Percentiles rank a stretch among this genome's conserved stretches.
Conservation (phyloP, 176 grass and related monocot genomes). For the Aegilops longissima region DNA sequence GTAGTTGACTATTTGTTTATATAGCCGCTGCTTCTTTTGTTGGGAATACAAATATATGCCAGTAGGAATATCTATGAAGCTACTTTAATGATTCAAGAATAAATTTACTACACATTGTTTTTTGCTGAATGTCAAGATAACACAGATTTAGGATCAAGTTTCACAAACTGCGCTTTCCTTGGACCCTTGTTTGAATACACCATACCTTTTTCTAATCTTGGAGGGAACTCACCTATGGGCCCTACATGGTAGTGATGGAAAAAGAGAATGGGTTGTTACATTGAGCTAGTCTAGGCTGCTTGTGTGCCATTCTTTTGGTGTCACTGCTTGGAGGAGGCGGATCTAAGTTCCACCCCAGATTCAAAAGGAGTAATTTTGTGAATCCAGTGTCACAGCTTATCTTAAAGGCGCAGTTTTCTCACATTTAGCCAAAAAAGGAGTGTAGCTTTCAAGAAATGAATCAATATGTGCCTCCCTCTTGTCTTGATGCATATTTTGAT, state of each 20-base stretch:
- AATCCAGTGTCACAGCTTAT: neutral
- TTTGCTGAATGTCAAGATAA: neutral
- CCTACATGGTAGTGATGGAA: neutral
- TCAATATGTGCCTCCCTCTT: neutral
- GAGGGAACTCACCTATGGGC: neutral
- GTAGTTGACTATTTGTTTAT: slow-evolving; percentile 7
- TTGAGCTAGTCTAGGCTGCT: neutral
- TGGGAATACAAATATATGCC: neutral
- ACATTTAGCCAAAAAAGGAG: neutral
- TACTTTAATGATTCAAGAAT: neutral
- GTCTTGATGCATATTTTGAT: neutral
- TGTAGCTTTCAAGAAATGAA: neutral
- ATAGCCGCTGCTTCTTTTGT: neutral
- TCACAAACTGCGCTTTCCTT: neutral
- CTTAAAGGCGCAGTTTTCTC: neutral
- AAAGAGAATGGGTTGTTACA: neutral
- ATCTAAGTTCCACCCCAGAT: neutral
- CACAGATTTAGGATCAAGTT: neutral
- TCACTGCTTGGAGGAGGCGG: neutral
- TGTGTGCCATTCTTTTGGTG: neutral
- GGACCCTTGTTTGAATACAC: neutral
- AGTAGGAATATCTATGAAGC: neutral
- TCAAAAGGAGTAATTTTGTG: neutral
- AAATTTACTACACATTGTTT: neutral
- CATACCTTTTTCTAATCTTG: neutral